Evolutionary conservation across 441 rosid species (phyloP), one percentile per base, ranked within the genome.

Genomic region (Pelargonium australe): DNA sequence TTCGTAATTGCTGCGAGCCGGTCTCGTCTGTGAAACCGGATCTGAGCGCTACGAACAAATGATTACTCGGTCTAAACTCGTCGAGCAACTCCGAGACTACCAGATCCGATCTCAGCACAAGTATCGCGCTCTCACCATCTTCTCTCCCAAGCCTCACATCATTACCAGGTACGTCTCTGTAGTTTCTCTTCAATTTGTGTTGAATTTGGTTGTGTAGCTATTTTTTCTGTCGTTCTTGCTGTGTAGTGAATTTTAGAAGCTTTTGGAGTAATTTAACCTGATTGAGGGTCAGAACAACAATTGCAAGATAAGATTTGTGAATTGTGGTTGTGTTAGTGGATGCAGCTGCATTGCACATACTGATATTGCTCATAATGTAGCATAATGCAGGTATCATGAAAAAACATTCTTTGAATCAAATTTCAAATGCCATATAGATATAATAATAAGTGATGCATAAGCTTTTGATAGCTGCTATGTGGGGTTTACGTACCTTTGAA

Each of bases 21-120:
- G 55, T 11, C 13, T 49, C 2, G 3, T n/a, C 55, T 49, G 51
- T 45, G 51, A 9, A 45, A 12, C 13, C 51, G 55, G 55, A 12
- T 49, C 55, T 49, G 16, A 49, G 55, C 55, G 55, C 16, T 23
- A 16, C 20, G 40, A 63, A 77, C 12, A 69, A 16, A 83, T 83
- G 86, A 79, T 83, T 45, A 80, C 86, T 45, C 75, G 84, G 58
- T 76, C 85, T 57, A 81, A 78, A 70, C 85, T 81, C 66, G 85
- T 75, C 2, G 85, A 84, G 81, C 83, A 76, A 72, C 79, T 80
- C 69, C 75, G 85, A 71, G 84, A 81, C 65, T 70, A 69, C 80
- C 85, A 81, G 87, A 73, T 86, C 84, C 78, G 85, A 73, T 81
- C 85, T 43, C 85, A 78, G 63, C 71, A 73, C 71, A 78, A 75